Percentiles rank a stretch among this genome's conserved stretches.
These are phyloP conservation scores for Saturnispora bothae DNA, from an alignment of 805 yeast species.

Conservation along the genomic window DNA sequence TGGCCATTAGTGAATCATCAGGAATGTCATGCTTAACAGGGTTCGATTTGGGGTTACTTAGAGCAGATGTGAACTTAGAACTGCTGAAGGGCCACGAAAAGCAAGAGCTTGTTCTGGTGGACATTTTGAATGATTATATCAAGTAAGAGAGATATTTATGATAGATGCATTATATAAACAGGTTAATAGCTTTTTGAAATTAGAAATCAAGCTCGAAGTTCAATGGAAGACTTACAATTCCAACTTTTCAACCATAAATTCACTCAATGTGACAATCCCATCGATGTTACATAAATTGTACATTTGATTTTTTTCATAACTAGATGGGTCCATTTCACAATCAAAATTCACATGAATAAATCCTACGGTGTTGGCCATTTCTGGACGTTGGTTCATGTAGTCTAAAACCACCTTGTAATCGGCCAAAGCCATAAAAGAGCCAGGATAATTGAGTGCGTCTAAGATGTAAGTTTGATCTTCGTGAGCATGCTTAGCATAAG, in stretches of 20 bases:
- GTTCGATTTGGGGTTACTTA: slow-evolving; percentile 17
- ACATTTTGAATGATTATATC: slow-evolving; percentile 37
- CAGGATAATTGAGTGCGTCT: slow-evolving; percentile 45
- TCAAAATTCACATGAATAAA: slow-evolving; percentile 47
- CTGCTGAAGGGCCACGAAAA: slow-evolving; percentile 11
- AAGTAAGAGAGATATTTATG: not conserved
- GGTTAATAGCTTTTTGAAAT: not conserved
- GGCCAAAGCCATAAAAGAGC: slow-evolving; percentile 55
- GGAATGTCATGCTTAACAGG: slow-evolving; percentile 14
- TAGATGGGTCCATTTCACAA: slow-evolving; percentile 43
- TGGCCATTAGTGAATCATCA: slow-evolving; percentile 21
- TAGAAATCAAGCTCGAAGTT: not conserved
- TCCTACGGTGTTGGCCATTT: slow-evolving; percentile 61
- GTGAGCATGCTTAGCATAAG: slow-evolving; percentile 19
- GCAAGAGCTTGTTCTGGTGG: slow-evolving; percentile 30
- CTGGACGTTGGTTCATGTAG: slow-evolving; percentile 46
- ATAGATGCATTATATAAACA: too few species aligned
- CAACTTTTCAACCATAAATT: slow-evolving; percentile 35
- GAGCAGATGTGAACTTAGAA: slow-evolving; percentile 17
- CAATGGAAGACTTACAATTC: slow-evolving; percentile 19
- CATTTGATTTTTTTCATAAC: slow-evolving; percentile 49
- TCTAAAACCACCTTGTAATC: slow-evolving; percentile 59
- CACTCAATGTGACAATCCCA: slow-evolving; percentile 45
- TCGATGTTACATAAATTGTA: slow-evolving; percentile 42
- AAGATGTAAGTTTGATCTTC: slow-evolving; percentile 44